Percentiles rank a stretch among this genome's conserved stretches.
phyloP scores from a whole-genome alignment of 768 basidiomycete species.

The Russula lepida region DNA sequence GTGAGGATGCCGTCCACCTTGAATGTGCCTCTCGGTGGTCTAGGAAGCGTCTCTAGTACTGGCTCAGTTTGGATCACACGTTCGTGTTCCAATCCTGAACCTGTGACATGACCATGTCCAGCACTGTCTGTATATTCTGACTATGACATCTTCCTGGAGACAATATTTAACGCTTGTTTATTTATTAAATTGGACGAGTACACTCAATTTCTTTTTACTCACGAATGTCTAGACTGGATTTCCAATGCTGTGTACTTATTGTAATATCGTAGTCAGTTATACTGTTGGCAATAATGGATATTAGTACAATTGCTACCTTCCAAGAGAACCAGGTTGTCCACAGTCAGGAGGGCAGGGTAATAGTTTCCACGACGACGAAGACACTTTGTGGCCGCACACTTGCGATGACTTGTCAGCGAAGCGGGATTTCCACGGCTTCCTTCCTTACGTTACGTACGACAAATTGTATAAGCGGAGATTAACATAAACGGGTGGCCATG shows the following conservation, averaged over 20 bases:
- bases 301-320: background rate
- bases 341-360: background rate
- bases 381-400: background rate
- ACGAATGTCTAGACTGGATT: background rate
- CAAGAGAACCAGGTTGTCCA: background rate
- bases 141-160: background rate
- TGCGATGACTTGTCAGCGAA: background rate
- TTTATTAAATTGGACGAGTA: background rate
- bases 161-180: conserved; percentile 14
- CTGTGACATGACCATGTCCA: background rate
- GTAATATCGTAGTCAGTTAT: background rate
- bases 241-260: conserved; percentile 1
- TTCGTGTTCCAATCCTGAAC: background rate
- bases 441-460: background rate
- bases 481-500: background rate
- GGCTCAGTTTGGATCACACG: background rate
- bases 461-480: background rate
- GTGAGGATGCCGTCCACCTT: conserved; percentile 60
- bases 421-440: background rate
- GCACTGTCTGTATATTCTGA: background rate
- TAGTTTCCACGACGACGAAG: conserved; percentile 4
- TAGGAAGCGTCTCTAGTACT: background rate
- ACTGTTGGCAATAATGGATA: conserved; percentile 2
- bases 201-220: background rate
- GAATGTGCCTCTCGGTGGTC: conserved; percentile 26